A percentile compares a stretch with the other conserved stretches of the same genome.
phyloP scores from a whole-genome alignment of 257 asterid genomes.

The Gentiana dahurica region DNA sequence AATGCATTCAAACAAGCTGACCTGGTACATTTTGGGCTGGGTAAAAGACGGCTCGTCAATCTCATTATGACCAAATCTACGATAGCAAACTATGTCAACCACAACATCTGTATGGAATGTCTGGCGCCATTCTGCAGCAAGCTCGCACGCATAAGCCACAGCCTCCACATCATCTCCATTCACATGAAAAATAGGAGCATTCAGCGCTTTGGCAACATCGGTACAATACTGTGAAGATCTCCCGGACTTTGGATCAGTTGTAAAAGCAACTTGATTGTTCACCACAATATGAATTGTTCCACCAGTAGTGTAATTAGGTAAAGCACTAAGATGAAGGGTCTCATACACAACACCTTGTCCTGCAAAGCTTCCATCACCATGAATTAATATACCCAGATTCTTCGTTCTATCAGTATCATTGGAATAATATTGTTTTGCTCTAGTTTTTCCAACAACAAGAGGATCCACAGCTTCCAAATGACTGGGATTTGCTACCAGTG shows the following conservation, averaged over 20 bases:
- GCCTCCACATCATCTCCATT: conserved; percentile 97
- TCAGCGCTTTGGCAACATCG: conserved; percentile 94
- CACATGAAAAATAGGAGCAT: conserved; percentile 91
- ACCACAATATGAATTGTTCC: conserved; percentile 97
- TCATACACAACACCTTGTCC: conserved; percentile 98
- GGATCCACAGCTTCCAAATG: conserved; percentile 98
- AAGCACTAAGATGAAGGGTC: conserved; percentile 98
- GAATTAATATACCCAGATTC: conserved; percentile 79
- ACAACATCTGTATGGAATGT: conserved; percentile 89
- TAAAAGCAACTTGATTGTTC: conserved; percentile 95
- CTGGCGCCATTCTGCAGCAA: conserved; percentile 99
- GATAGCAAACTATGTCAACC: conserved; percentile 88
- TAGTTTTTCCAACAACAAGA: conserved; percentile 85
- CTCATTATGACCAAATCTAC: conserved; percentile 96
- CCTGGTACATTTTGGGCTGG: conserved; percentile 96
- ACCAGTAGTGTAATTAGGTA: conserved; percentile 90
- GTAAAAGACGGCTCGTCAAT: conserved; percentile 93
- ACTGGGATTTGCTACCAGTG: conserved; percentile 92
- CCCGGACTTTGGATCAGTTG: conserved; percentile 89
- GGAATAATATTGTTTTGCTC: conserved; percentile 88
- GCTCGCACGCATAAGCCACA: conserved; percentile 89
- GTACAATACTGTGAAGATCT: conserved; percentile 97
- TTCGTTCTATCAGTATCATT: conserved; percentile 64
- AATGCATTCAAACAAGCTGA: conserved; percentile 3
- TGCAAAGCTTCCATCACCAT: conserved; percentile 97